Percentiles rank a stretch among this genome's conserved stretches.
Evolutionary conservation across 2,329 filamentous ascomycete genomes (phyloP).

Genomic region (Aspergillus sp.): DNA sequence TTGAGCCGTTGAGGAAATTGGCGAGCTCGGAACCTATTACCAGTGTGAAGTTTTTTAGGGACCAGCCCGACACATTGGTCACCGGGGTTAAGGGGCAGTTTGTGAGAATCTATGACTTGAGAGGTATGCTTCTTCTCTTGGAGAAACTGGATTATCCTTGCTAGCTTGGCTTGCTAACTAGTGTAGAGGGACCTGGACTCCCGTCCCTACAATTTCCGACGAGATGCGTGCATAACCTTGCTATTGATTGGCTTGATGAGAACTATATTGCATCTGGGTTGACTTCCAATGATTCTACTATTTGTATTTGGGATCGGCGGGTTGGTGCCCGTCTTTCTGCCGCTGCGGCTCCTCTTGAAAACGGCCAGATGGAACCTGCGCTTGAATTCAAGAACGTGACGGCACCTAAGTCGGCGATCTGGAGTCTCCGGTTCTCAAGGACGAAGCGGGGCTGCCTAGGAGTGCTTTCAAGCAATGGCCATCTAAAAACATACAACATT

Average conservation of each 20-base stretch:
- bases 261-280: slow-evolving; percentile 63
- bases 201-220: slow-evolving; percentile 53
- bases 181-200: slow-evolving; percentile 36
- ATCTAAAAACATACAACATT: slow-evolving; percentile 58
- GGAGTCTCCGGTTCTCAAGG: slow-evolving; percentile 63
- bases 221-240: slow-evolving; percentile 62
- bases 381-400: slow-evolving; percentile 59
- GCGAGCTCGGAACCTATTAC: slow-evolving; percentile 63
- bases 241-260: slow-evolving; percentile 63
- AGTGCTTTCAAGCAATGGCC: slow-evolving; percentile 58
- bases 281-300: slow-evolving; percentile 55
- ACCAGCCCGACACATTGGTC: slow-evolving; percentile 60
- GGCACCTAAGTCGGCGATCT: slow-evolving; percentile 54
- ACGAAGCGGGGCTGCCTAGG: slow-evolving; percentile 58
- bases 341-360: slow-evolving; percentile 33
- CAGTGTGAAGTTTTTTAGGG: slow-evolving; percentile 63
- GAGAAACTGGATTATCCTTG: background rate
- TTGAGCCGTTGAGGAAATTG: slow-evolving; percentile 57
- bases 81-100: slow-evolving; percentile 61
- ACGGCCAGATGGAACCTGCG: slow-evolving; percentile 48
- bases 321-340: slow-evolving; percentile 41
- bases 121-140: slow-evolving; percentile 45
- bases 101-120: slow-evolving; percentile 62
- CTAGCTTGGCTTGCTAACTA: slow-evolving; percentile 7
- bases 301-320: slow-evolving; percentile 64